Evolutionary conservation across 208 protist genomes (phyloP).

Genomic region (Trypanosoma lewisi): DNA sequence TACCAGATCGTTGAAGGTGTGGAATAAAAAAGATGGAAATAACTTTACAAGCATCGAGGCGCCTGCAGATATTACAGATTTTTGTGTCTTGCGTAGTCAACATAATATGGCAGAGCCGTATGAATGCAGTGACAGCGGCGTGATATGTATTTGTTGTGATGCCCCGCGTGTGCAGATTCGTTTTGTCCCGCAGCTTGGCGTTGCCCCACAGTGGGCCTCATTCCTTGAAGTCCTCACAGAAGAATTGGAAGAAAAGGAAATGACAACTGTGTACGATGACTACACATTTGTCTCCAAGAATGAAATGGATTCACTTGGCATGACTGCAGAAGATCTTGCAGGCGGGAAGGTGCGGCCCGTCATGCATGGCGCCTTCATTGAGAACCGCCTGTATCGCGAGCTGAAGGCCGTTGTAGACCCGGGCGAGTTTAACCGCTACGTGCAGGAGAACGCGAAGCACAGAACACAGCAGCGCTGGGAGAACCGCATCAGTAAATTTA

Average conservation of each 20-base stretch:
- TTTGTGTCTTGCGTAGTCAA: slow-evolving; percentile 76
- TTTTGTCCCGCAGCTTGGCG: slow-evolving; percentile 95
- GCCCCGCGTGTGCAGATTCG: slow-evolving; percentile 90
- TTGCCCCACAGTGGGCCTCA: slow-evolving; percentile 96
- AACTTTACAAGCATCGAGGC: slow-evolving; percentile 89
- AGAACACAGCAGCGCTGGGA: slow-evolving; percentile 59
- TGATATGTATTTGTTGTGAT: slow-evolving; percentile 92
- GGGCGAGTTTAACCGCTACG: slow-evolving; percentile 85
- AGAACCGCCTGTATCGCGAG: slow-evolving; percentile 88
- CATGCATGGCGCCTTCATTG: slow-evolving; percentile 98
- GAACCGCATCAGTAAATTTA: slow-evolving; percentile 86
- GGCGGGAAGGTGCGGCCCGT: slow-evolving; percentile 92
- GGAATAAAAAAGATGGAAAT: slow-evolving; percentile 83
- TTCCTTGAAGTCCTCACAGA: slow-evolving; percentile 97
- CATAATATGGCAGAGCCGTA: slow-evolving; percentile 82
- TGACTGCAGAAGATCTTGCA: slow-evolving; percentile 88
- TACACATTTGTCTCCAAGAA: slow-evolving; percentile 97
- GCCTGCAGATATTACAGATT: slow-evolving; percentile 82
- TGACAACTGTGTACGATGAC: slow-evolving; percentile 94
- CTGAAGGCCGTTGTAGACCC: slow-evolving; percentile 88
- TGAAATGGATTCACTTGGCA: slow-evolving; percentile 89
- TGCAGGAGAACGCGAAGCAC: slow-evolving; percentile 56
- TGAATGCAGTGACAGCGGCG: slow-evolving; percentile 80
- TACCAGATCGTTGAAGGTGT: slow-evolving; percentile 92
- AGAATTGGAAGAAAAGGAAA: slow-evolving; percentile 86